Base-by-base conservation (phyloP, 495 filamentous ascomycete genomes). In the Aspergillus taichungensis region DNA sequence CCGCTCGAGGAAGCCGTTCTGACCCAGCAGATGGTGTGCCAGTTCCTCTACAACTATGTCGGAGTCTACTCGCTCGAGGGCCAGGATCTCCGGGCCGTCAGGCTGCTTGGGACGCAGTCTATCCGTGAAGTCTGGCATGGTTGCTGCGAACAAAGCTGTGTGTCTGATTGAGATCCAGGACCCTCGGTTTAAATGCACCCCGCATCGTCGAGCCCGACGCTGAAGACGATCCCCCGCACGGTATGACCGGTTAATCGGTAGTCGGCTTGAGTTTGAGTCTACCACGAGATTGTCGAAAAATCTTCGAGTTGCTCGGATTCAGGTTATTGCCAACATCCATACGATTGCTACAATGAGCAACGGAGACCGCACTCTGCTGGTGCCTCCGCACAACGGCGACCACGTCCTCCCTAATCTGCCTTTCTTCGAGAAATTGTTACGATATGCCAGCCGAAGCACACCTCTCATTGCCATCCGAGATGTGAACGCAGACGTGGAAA, bases 61-160 rank as follows among this genome's bases (percentile, higher is more conserved):
- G 6, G 69, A 73, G 30, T 59, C 50, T 18, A 32, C 43, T 24
- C 72, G 63, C 48, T 74, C 71, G 6, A 49, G 49, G 12, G 54
- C 52, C 8, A 75, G 63, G 5, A 63, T 66, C 10, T 54, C 55
- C 1, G 64, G 55, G 13, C 68, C 71, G 45, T 54, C 45, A 47
- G 60, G 61, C 12, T 67, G 54, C 6, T 50, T 54, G 24, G 71
- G 70, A 36, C 63, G 64, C 14, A 75, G 63, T 13, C 57, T 53
- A 45, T 71, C 69, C 2, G 67, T 67, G 49, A 75, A 75, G 53
- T 75, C 71, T 3, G 60, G 52, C 71, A 73, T 72, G 6, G 18
- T 58, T 24, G 18, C 18, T 24, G 18, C 18, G 4, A 24, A 24
- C 18, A 24, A 24, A 1, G 18, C 18, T 1, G 18, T 24, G 18